A percentile compares a stretch with the other conserved stretches of the same genome.
phyloP scores from a whole-genome alignment of 306 rosid genomes.

The Inga leiocalycina region DNA sequence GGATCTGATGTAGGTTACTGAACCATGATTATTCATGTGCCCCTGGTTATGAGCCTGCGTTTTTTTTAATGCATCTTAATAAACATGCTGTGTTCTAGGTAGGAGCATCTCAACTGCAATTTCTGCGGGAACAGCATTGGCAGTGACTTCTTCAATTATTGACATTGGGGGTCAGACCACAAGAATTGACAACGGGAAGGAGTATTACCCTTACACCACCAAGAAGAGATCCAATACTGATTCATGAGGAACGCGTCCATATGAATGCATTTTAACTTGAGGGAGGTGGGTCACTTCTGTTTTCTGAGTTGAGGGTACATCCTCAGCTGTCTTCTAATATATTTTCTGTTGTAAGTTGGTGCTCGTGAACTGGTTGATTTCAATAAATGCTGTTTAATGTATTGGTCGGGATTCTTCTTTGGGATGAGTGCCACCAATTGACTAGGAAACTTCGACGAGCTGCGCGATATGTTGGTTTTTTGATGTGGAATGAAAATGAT shows the following conservation, averaged over 20 bases:
- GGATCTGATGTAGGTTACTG: neutral
- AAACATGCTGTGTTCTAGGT: conserved; percentile 37
- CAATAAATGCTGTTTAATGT: conserved; percentile 34
- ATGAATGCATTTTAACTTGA: conserved; percentile 11
- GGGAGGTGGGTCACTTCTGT: conserved; percentile 19
- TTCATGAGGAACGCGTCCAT: conserved; percentile 23
- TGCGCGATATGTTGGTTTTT: neutral
- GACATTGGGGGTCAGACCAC: conserved; percentile 75
- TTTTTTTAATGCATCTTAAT: neutral
- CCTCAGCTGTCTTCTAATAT: neutral
- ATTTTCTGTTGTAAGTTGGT: conserved; percentile 28
- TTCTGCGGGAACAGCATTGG: conserved; percentile 75
- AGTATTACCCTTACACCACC: conserved; percentile 77
- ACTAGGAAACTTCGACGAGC: neutral
- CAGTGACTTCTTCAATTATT: conserved; percentile 60
- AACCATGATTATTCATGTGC: neutral
- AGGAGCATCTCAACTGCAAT: conserved; percentile 69
- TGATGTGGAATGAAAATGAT: neutral
- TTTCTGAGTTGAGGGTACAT: neutral
- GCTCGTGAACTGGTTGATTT: conserved; percentile 21
- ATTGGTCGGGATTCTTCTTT: neutral
- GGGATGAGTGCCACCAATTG: neutral
- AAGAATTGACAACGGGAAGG: conserved; percentile 70
- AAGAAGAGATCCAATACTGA: conserved; percentile 61
- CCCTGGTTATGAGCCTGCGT: conserved; percentile 16